A percentile compares a stretch with the other conserved stretches of the same genome.
Evolutionary conservation across 108 stramenopile genomes (phyloP).

Genomic region (Mayamaea pseudoterrestris): DNA sequence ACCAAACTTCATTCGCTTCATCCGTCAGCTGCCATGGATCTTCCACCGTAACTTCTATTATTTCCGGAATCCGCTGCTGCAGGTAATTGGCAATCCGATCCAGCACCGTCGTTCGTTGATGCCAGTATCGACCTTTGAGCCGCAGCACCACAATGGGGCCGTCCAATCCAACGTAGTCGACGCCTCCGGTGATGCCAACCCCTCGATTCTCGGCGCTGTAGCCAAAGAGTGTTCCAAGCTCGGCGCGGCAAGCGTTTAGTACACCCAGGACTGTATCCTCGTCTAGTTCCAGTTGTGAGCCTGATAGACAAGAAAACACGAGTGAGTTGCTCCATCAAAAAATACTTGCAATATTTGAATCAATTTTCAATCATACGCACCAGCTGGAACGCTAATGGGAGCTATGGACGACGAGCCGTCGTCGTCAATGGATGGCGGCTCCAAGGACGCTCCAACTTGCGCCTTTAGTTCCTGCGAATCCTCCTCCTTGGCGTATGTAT

Average conservation of each 20-base stretch:
- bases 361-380: conserved; percentile 9
- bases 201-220: conserved; percentile 85
- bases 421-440: conserved; percentile 36
- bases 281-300: conserved; percentile 44
- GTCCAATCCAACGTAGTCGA: conserved; percentile 86
- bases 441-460: conserved; percentile 34
- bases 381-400: conserved; percentile 43
- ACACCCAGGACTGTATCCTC: conserved; percentile 67
- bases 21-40: conserved; percentile 73
- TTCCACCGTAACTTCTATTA: conserved; percentile 69
- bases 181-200: conserved; percentile 92
- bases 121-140: conserved; percentile 86
- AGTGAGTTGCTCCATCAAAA: neutral
- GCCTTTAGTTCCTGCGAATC: conserved; percentile 67
- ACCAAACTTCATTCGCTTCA: conserved; percentile 59
- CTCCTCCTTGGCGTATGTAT: conserved; percentile 59
- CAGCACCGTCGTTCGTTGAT: conserved; percentile 76
- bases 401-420: no score
- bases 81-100: conserved; percentile 58
- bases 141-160: conserved; percentile 73
- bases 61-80: conserved; percentile 69
- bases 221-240: conserved; percentile 86
- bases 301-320: conserved; percentile 5
- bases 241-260: conserved; percentile 59
- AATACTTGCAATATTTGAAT: neutral